phyloP scores from a whole-genome alignment of 306 rosid genomes.

The Psophocarpus tetragonolobus region DNA sequence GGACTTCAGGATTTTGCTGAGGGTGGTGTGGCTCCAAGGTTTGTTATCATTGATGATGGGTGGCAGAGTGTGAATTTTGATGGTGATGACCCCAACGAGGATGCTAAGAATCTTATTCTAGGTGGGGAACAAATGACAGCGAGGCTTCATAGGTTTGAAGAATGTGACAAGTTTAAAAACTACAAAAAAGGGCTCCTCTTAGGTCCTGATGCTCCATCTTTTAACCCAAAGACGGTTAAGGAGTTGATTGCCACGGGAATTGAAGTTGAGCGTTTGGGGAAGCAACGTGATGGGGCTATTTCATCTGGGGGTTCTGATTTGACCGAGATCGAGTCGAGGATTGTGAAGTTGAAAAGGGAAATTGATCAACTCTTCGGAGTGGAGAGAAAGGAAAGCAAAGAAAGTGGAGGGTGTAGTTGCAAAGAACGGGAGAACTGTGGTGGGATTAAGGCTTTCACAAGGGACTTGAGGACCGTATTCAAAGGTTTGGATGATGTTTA shows the following conservation, averaged over 20 bases:
- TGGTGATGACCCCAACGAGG: slow-evolving; percentile 55
- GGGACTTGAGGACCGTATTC: slow-evolving; percentile 67
- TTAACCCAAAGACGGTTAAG: slow-evolving; percentile 59
- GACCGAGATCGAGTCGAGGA: slow-evolving; percentile 39
- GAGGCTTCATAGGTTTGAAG: slow-evolving; percentile 70
- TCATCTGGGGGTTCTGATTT: slow-evolving; percentile 37
- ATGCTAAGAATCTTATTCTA: slow-evolving; percentile 57
- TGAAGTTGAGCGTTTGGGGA: slow-evolving; percentile 60
- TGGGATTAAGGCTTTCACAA: slow-evolving; percentile 80
- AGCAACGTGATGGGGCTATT: slow-evolving; percentile 40
- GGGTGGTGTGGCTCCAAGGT: slow-evolving; percentile 69
- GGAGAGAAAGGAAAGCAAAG: slow-evolving; percentile 35
- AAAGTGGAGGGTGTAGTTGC: slow-evolving; percentile 27
- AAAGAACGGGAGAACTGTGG: slow-evolving; percentile 44
- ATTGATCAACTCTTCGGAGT: slow-evolving; percentile 56
- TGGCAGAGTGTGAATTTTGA: slow-evolving; percentile 87
- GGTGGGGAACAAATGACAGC: slow-evolving; percentile 82
- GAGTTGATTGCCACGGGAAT: slow-evolving; percentile 58
- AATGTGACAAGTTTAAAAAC: slow-evolving; percentile 65
- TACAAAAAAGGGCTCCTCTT: slow-evolving; percentile 59
- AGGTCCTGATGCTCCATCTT: slow-evolving; percentile 57
- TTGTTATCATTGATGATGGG: slow-evolving; percentile 80
- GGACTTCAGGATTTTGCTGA: slow-evolving; percentile 64
- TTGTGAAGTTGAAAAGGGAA: slow-evolving; percentile 51
- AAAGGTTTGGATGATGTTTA: slow-evolving; percentile 76